Evolutionary conservation across 2,329 filamentous ascomycete genomes (phyloP), one percentile per base, ranked within the genome.

Genomic region (Colletotrichum sp.): DNA sequence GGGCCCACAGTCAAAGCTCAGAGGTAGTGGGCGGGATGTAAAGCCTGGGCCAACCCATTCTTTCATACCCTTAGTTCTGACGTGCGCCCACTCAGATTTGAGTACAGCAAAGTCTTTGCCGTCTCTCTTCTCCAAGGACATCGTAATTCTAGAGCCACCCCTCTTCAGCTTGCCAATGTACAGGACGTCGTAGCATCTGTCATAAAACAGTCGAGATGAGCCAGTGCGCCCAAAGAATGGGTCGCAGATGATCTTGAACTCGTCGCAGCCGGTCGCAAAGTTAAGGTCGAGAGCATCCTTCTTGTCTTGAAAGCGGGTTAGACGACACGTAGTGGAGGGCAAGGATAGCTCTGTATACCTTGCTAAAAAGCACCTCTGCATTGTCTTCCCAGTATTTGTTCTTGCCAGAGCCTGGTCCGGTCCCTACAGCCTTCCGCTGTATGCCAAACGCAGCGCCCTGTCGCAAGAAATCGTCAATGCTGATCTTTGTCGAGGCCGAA

Each of bases 241-340:
- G 30, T 75, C 68, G 30, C 73, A 75, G 8, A 75, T 55, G n/a
- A 71, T 60, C 68, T 67, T 71, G 28, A 71, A 55, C 30, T 75
- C 60, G 48, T 75, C 73, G 12, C 21, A 28, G 61, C 73, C 73
- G 8, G 58, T 71, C 5, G 55, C 73, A 26, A 60, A 26, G 43
- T 18, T 30, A 8, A 75, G 24, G 12, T 30, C 38, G 9, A 70
- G 28, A 18, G 12, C 36, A 18, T 71, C 13, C 3, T 66, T 12
- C n/a, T 67, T 28, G n/a, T 30, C 13, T 28, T 71, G 12, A 9
- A 7, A 12, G 10, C 3, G 13, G 24, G 12, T 65, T n/a, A 16
- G 36, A 30, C 16, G 26, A 28, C 3, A 15, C 16, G 58, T 3
- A 21, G 3, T 15, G 9, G 16, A 58, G 9, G 13, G 16, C 3